Base-by-base conservation (phyloP, 2,329 filamentous ascomycete genomes). In the Colletotrichum sp. region DNA sequence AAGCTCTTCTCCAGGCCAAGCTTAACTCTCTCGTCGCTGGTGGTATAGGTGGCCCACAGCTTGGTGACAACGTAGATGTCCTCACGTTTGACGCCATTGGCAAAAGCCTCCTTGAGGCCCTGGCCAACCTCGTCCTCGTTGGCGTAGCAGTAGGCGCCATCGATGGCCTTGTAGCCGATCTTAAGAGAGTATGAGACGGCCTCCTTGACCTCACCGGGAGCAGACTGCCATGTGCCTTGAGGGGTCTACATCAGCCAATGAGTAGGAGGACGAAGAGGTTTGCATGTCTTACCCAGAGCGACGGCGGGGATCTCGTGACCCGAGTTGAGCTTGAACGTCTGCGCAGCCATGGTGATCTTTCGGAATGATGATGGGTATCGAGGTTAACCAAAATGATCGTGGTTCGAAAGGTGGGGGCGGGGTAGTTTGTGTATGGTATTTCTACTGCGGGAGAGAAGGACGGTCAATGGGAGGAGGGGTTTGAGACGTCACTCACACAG, bases 21-120 rank as follows among this genome's bases (percentile, higher is more conserved):
- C 85, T 94, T 92, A 7, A 92, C 92, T 8, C 93, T 89, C 34
- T 78, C 79, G 49, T 76, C 77, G 57, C 74, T 77, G 44, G 91
- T 91, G 84, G 94, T 93, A 87, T 94, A 96, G 67, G 94, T 95
- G 81, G 92, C 93, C 94, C 95, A 98, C 49, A 96, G 90, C 89
- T 98, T 98, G 81, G 93, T 95, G 71, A 95, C 94, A 75, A 98
- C 91, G 86, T 97, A 98, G 77, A 98, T 86, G 74, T 98, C 94
- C 83, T 94, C 91, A 77, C 95, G 91, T 89, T 93, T 94, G 80
- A 94, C 88, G 28, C 95, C 95, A 7, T 91, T 87, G 30, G 87
- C 88, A 81, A 96, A 92, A 34, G 94, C 95, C 72, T 94, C 92
- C 82, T 92, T 91, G 70, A 98, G 90, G 12, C 94, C 95, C 82